A percentile compares a stretch with the other conserved stretches of the same genome.
phyloP scores from a whole-genome alignment of 495 filamentous ascomycete genomes.

The Hyaloscypha bicolor region DNA sequence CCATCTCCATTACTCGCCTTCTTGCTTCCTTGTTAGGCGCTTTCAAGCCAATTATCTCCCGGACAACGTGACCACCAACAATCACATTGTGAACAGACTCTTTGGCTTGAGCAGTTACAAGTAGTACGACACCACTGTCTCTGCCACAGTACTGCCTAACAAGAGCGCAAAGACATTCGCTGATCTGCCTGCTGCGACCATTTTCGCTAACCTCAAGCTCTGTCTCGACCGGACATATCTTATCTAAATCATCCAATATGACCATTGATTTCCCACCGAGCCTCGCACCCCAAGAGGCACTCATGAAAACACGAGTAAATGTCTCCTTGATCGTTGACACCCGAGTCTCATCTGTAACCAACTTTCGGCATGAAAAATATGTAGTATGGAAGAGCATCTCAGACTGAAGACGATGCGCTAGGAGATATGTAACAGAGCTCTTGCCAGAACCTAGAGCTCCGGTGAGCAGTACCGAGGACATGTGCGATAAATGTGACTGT shows the following conservation, averaged over 20 bases:
- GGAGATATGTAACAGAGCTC: slow-evolving; percentile 62
- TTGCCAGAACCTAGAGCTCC: slow-evolving; percentile 91
- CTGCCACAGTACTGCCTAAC: slow-evolving; percentile 75
- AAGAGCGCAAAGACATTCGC: slow-evolving; percentile 82
- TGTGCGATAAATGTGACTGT: slow-evolving; percentile 71
- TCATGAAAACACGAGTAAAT: slow-evolving; percentile 78
- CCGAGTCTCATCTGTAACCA: slow-evolving; percentile 85
- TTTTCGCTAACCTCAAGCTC: slow-evolving; percentile 93
- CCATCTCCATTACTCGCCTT: slow-evolving; percentile 75
- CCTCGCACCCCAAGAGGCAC: slow-evolving; percentile 85
- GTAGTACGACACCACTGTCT: slow-evolving; percentile 78
- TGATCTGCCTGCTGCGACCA: slow-evolving; percentile 85
- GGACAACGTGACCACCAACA: slow-evolving; percentile 76
- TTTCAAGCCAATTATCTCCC: slow-evolving; percentile 81
- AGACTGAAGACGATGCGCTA: slow-evolving; percentile 66
- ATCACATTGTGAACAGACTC: slow-evolving; percentile 82
- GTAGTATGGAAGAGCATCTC: slow-evolving; percentile 73
- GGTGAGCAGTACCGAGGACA: slow-evolving; percentile 85
- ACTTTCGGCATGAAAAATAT: slow-evolving; percentile 80
- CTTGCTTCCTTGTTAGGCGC: slow-evolving; percentile 93
- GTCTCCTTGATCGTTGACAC: slow-evolving; percentile 90
- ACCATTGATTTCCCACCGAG: slow-evolving; percentile 81
- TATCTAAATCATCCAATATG: slow-evolving; percentile 90
- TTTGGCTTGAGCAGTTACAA: slow-evolving; percentile 92
- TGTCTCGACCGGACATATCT: slow-evolving; percentile 87